These are phyloP conservation scores for Lachancea lanzarotensis DNA, from an alignment of 805 yeast species.

Conservation along the genomic window DNA sequence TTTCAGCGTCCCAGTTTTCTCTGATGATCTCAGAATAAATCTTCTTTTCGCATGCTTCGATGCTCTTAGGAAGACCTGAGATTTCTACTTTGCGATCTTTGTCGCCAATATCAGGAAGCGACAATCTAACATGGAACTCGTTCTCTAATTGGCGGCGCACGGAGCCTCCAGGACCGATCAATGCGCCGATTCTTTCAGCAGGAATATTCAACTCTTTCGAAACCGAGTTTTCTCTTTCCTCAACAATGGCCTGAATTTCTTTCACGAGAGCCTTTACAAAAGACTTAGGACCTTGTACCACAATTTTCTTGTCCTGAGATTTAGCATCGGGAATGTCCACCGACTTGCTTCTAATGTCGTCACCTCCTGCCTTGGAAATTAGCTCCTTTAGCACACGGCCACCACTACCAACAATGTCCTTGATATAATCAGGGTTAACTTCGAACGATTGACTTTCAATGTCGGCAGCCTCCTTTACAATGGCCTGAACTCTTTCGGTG, in stretches of 20 bases:
- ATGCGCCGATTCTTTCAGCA: conserved; percentile 62
- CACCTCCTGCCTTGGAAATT: conserved; percentile 71
- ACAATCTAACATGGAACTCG: conserved; percentile 56
- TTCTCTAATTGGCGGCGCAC: conserved; percentile 66
- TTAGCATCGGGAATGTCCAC: conserved; percentile 59
- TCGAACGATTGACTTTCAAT: conserved; percentile 45
- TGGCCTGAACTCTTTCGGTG: conserved; percentile 48
- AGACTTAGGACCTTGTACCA: conserved; percentile 65
- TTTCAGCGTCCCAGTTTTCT: conserved; percentile 46
- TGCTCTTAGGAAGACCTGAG: conserved; percentile 59
- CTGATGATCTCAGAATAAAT: conserved; percentile 50
- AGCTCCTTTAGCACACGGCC: conserved; percentile 72
- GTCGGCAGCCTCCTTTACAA: conserved; percentile 62
- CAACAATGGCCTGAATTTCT: conserved; percentile 56
- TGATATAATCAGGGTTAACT: conserved; percentile 70
- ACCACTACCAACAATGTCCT: conserved; percentile 68
- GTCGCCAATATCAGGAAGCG: conserved; percentile 56
- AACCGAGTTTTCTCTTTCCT: conserved; percentile 53
- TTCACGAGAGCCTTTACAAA: conserved; percentile 64
- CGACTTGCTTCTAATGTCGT: conserved; percentile 35
- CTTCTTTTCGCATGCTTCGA: conserved; percentile 57
- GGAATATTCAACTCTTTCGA: conserved; percentile 52
- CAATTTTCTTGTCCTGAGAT: conserved; percentile 50
- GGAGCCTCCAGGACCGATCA: conserved; percentile 79
- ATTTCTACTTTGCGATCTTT: conserved; percentile 48